Conservation (phyloP, 805 yeast genomes). For the Kuraishia hungarica region DNA sequence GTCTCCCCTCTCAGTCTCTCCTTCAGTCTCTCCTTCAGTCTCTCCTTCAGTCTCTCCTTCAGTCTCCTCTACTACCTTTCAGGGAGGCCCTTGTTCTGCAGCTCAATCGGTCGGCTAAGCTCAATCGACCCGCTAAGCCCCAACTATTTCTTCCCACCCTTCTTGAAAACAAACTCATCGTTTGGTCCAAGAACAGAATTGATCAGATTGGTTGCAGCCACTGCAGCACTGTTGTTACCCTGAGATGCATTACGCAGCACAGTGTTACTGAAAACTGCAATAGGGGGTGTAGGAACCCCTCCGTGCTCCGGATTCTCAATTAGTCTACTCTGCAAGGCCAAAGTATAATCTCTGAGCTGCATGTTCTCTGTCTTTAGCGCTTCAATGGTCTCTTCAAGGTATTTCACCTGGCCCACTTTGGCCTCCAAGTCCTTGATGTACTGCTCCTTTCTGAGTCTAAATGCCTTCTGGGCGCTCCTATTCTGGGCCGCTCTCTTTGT, state of each 20-base stretch:
- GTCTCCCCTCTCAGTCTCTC: too few species aligned
- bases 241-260: background rate
- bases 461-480: conserved; percentile 86
- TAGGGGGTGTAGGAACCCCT: conserved; percentile 3
- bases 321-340: conserved; percentile 60
- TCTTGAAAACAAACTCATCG: background rate
- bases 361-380: conserved; percentile 62
- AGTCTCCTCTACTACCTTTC: too few species aligned
- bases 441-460: conserved; percentile 75
- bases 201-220: conserved; percentile 9
- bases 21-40: too few species aligned
- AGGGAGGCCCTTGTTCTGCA: too few species aligned
- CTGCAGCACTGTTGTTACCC: conserved; percentile 8
- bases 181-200: background rate
- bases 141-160: background rate
- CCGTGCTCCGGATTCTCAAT: conserved; percentile 37
- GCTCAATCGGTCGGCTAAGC: too few species aligned
- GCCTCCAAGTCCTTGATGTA: conserved; percentile 74
- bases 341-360: conserved; percentile 63
- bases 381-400: conserved; percentile 56
- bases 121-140: background rate
- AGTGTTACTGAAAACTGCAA: conserved; percentile 1
- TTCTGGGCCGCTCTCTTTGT: conserved; percentile 90
- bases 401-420: conserved; percentile 54
- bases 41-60: too few species aligned